phyloP scores from a whole-genome alignment of 2,329 filamentous ascomycete genomes.

The Ophiostoma perfectum region DNA sequence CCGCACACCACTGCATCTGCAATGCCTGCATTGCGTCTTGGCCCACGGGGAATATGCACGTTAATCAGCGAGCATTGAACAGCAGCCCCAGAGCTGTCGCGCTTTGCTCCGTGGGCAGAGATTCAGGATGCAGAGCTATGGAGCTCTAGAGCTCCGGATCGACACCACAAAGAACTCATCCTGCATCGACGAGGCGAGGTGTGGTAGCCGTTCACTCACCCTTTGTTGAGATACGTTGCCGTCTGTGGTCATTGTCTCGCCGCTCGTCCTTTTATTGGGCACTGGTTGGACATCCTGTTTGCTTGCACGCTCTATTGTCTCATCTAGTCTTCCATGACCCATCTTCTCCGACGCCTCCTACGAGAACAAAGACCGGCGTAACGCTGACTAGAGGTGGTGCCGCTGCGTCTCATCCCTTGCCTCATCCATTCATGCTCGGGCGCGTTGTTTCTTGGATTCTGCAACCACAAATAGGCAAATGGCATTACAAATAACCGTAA shows the following conservation, averaged over 20 bases:
- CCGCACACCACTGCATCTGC: neutral
- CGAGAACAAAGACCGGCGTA: slow-evolving; percentile 2
- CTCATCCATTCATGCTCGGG: too few species aligned
- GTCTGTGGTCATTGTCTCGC: too few species aligned
- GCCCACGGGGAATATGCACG: neutral
- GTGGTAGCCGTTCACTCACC: too few species aligned
- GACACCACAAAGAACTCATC: neutral
- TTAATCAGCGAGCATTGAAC: slow-evolving; percentile 3
- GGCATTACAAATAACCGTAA: too few species aligned
- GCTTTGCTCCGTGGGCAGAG: neutral
- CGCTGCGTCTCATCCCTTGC: neutral
- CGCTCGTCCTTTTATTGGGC: too few species aligned
- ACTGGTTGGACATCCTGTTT: neutral
- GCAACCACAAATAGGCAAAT: neutral
- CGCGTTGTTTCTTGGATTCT: neutral
- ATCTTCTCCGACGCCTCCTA: neutral
- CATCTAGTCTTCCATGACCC: too few species aligned
- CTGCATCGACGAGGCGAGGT: neutral
- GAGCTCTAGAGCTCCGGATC: neutral
- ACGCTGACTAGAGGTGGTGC: neutral
- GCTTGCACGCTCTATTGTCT: too few species aligned
- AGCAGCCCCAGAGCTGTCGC: neutral
- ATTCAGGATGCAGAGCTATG: neutral
- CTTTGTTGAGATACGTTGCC: too few species aligned
- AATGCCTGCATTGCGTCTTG: neutral